Evolutionary conservation across 2,329 filamentous ascomycete genomes (phyloP), one percentile per base, ranked within the genome.

Genomic region (Cladobotryum protrusum): DNA sequence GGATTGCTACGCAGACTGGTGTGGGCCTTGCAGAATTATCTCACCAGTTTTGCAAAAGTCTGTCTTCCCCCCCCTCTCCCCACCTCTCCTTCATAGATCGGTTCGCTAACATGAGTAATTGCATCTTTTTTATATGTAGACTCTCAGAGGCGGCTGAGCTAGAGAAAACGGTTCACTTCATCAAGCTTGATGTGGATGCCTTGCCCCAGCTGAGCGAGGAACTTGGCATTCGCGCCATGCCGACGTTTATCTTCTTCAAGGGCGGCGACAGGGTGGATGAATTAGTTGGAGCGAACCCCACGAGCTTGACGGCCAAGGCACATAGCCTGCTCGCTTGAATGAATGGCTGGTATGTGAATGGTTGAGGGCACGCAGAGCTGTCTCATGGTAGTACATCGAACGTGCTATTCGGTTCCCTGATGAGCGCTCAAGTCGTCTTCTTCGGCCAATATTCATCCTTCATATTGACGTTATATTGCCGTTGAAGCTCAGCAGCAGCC

Each of bases 1-100:
- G 63, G 92, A 97, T 75, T 90, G 83, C 74, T 90, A 86, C 69
- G 91, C 91, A 50, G 82, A 76, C 56, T 96, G 91, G 91, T 96
- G 91, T 76, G 89, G 89, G 54, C 91, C 91, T 52, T 96, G 91
- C 86, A 95, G 91, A 76, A 78, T 83, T 59, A 92, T 96, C 61
- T 82, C 89, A 29, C 91, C 91, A 52, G 69, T 83, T 55, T 73
- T 95, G 50, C 57, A 61, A 46, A 56, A 60, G 61, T 66, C 52
- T 17, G 60, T 41, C n/a, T 29, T 41, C 36, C 19, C 29, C 24
- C 8, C 4, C n/a, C 19, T 44, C 3, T 12, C 15, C 15, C 7
- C 24, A 24, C 43, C 19, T 33, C 15, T 43, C 20, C 4, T 37
- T n/a, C 18, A 35, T 7, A 24, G 4, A 24, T 24, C 7, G 20